Evolutionary conservation across 2,329 filamentous ascomycete genomes (phyloP), one percentile per base, ranked within the genome.

Genomic region (Penicillium thymicola): DNA sequence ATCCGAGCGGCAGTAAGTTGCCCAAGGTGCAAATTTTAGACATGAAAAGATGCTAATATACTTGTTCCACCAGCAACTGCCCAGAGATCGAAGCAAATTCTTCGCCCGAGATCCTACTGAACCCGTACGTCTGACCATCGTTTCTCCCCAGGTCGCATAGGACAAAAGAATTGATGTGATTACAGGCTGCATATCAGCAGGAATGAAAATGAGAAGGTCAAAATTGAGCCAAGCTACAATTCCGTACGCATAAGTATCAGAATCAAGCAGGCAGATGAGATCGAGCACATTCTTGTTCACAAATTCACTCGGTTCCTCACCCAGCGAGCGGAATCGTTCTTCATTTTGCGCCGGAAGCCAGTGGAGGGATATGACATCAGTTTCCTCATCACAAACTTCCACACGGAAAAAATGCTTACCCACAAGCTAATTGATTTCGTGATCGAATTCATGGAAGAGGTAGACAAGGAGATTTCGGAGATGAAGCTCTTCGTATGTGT

Each of bases 231-330:
- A 52, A 94, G 90, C 75, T 89, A 97, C 79, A 99, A 99, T 83
- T 95, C 90, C 66, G 89, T 99, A 66, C 89, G 94, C 67, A 89
- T 99, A 71, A 96, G 91, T 83, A 96, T 99, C 80, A 91, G 93
- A 82, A 97, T 99, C 77, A 99, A 99, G 81, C 94, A 99, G 81
- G 94, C 94, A 60, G 94, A 99, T 76, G 94, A 99, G 80, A 99
- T 97, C 70, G 94, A 99, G 77, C 86, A 95, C 74, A 97, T 58
- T 51, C 48, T 56, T 60, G 94, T 99, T 63, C 94, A 97, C 80
- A 99, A 99, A 78, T 97, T 99, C 71, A 96, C 92, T 40, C 85
- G 94, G 55, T 99, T 99, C 82, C 79, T 99, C 78, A 97, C 91
- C 38, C 93, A 97, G 79, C 83, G 93, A 76, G 94, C 94, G 47